Evolutionary conservation across 1,284 basidiomycete species (phyloP), one percentile per base, ranked within the genome.

Genomic region (Papiliotrema fonsecae): DNA sequence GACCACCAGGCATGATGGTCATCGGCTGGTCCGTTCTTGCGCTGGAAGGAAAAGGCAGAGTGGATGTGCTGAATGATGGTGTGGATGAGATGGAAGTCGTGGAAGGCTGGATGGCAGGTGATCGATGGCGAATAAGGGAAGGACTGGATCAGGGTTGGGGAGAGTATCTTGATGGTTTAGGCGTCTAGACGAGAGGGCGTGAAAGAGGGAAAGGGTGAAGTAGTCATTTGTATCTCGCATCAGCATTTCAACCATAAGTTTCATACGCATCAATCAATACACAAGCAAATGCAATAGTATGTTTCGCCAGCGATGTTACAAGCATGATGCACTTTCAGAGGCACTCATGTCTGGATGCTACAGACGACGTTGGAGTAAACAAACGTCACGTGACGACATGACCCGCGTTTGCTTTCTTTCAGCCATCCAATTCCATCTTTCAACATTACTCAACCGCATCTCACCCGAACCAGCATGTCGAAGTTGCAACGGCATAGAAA

Each of bases 1-100:
- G 93, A 24, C 92, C 93, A 5, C 94, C 94, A 0, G 93, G 91
- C 2, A 93, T 98, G 87, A 86, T 97, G 64, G 79, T 97, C 22
- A 80, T 98, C 52, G 93, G 94, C 0, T 97, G 93, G 93, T 80
- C 85, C 5, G 78, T 76, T 13, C 60, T 81, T 22, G 75, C 76
- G 22, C 65, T 82, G 28, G 76, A 78, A 35, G 79, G 79, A 0
- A 58, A 71, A 42, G 80, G 80, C 2, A 75, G 77, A 31, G 72
- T 79, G 35, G 72, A 69, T 37, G 72, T 81, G 5, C 65, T 80
- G 34, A 78, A 81, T 51, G 70, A 52, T 11, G 66, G 64, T 14
- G 67, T 67, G 36, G 58, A 53, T 2, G 65, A 70, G 37, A 56
- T 55, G 42, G 55, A 51, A 32, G 60, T 74, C 5, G 58, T 58